Conservation (phyloP, 441 rosid species). For the Erodium moschatum region DNA sequence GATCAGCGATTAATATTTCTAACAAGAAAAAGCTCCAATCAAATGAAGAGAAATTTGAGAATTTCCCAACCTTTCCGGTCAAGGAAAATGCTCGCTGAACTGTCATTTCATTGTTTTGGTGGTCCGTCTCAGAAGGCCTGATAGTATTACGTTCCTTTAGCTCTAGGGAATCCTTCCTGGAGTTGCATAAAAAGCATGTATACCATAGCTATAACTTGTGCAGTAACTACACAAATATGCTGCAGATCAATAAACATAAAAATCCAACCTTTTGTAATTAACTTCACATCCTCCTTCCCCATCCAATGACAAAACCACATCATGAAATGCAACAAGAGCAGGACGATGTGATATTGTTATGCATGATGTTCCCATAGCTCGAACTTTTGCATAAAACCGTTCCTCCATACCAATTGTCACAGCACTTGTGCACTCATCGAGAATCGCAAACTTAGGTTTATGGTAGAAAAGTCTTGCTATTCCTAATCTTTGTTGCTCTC, state of each 20-base stretch:
- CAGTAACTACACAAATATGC: constrained; percentile 10
- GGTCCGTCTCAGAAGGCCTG: constrained; percentile 47
- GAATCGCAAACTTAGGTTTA: constrained; percentile 99
- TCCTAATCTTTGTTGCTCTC: constrained; percentile 98
- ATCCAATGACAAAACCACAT: constrained; percentile 86
- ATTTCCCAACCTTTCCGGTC: constrained; percentile 44
- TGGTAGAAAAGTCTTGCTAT: constrained; percentile 99
- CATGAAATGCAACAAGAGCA: constrained; percentile 96
- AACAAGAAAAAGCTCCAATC: constrained; percentile 10
- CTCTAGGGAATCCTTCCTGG: constrained; percentile 58
- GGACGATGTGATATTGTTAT: constrained; percentile 99
- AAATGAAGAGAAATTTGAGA: constrained; percentile 11
- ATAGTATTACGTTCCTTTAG: constrained; percentile 27
- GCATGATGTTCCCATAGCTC: constrained; percentile 98
- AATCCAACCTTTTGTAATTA: constrained; percentile 63
- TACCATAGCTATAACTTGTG: constrained; percentile 15
- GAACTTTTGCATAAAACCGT: constrained; percentile 88
- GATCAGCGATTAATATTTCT: constrained; percentile 20
- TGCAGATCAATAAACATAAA: constrained; percentile 16
- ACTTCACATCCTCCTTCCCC: constrained; percentile 98
- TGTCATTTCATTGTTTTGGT: constrained; percentile 76
- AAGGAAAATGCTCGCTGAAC: constrained; percentile 87
- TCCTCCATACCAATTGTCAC: constrained; percentile 99
- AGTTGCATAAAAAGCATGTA: constrained; percentile 16
- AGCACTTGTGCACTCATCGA: constrained; percentile 99